Conservation (phyloP, 1,139 yeast species). For the Sugiyamaella sp. region DNA sequence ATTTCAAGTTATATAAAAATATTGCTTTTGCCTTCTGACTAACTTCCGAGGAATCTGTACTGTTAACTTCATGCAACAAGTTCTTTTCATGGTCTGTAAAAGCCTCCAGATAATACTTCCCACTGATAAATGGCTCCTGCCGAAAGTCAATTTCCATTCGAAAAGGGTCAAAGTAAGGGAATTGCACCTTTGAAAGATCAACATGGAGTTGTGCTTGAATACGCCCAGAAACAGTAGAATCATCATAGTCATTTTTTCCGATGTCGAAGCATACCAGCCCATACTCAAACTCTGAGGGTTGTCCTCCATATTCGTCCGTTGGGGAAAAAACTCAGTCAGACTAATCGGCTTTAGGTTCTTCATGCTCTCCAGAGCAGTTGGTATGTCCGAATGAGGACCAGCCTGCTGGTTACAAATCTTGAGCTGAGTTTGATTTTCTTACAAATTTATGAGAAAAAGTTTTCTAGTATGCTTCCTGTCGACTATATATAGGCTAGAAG, state of each 20-base stretch:
- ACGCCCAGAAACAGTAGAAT: background rate
- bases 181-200: background rate
- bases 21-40: background rate
- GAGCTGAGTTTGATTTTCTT: no score
- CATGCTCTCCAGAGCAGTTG: no score
- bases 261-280: background rate
- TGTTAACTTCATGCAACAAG: background rate
- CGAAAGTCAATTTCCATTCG: background rate
- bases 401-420: no score
- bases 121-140: background rate
- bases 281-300: background rate
- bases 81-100: background rate
- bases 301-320: no score
- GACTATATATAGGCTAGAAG: no score
- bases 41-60: no score
- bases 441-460: no score
- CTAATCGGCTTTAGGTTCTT: no score
- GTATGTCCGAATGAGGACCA: no score
- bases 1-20: background rate
- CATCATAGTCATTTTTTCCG: background rate
- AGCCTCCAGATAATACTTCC: background rate
- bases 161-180: background rate
- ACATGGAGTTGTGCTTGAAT: background rate
- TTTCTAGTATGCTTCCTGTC: no score
- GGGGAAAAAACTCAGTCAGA: no score